Conservation (phyloP, 768 basidiomycete genomes). For the Rhizopogon sp. region DNA sequence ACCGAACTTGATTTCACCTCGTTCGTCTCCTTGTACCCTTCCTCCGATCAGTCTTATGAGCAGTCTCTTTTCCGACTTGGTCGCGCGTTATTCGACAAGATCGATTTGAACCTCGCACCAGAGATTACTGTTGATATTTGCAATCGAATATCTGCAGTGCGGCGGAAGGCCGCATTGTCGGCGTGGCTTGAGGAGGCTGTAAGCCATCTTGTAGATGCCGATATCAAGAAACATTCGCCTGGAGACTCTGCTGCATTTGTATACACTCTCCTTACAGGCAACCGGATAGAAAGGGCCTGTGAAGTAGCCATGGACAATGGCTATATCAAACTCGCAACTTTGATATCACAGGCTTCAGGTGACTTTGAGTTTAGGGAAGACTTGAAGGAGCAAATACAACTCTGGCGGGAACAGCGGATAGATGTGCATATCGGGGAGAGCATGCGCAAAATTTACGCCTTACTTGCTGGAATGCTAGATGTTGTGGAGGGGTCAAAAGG, state of each 20-base stretch:
- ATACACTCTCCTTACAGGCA: slow-evolving; percentile 79
- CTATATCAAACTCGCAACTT: slow-evolving; percentile 81
- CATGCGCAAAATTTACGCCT: slow-evolving; percentile 76
- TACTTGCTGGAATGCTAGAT: slow-evolving; percentile 74
- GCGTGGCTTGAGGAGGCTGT: slow-evolving; percentile 81
- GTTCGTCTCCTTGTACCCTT: slow-evolving; percentile 66
- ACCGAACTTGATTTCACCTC: slow-evolving; percentile 69
- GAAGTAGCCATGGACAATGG: slow-evolving; percentile 67
- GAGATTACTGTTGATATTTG: slow-evolving; percentile 56
- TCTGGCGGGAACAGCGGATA: slow-evolving; percentile 78
- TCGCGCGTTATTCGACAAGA: slow-evolving; percentile 80
- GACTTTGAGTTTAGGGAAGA: slow-evolving; percentile 71
- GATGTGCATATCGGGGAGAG: slow-evolving; percentile 62
- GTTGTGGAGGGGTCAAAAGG: slow-evolving; percentile 51
- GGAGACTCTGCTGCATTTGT: slow-evolving; percentile 45
- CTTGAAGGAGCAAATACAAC: slow-evolving; percentile 65
- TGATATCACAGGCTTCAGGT: slow-evolving; percentile 83
- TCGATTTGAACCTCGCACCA: slow-evolving; percentile 57
- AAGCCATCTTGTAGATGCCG: slow-evolving; percentile 63
- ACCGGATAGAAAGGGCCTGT: slow-evolving; percentile 84
- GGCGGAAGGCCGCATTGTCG: slow-evolving; percentile 76
- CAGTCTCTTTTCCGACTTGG: slow-evolving; percentile 87
- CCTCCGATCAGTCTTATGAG: slow-evolving; percentile 67
- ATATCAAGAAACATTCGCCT: slow-evolving; percentile 49
- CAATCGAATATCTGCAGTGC: slow-evolving; percentile 54